Evolutionary conservation across 441 rosid species (phyloP).

Genomic region (Pelargonium fulgidum): DNA sequence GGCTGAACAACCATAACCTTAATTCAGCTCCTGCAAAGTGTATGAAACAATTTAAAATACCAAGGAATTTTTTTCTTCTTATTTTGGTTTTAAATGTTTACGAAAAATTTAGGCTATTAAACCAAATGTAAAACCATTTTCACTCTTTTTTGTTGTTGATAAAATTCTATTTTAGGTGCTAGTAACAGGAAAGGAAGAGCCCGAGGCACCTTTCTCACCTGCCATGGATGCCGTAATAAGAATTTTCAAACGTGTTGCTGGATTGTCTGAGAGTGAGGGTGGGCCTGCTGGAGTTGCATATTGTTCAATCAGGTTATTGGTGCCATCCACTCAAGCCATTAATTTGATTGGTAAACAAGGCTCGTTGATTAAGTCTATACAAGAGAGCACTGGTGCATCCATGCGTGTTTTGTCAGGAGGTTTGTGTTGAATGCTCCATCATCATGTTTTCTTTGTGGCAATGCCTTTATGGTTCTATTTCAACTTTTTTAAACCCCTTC

Average conservation of each 20-base stretch:
- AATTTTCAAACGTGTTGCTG: slow-evolving; percentile 66
- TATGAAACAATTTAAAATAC: too few species aligned
- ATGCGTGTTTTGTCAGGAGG: slow-evolving; percentile 74
- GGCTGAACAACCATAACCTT: too few species aligned
- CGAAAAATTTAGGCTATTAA: not conserved
- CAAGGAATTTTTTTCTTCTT: too few species aligned
- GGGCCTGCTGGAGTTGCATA: slow-evolving; percentile 45
- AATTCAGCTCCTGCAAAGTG: too few species aligned
- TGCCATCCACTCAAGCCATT: slow-evolving; percentile 81
- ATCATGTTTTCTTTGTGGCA: not conserved
- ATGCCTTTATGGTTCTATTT: not conserved
- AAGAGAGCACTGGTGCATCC: slow-evolving; percentile 64
- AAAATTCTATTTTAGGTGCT: slow-evolving; percentile 42
- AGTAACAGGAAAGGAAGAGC: slow-evolving; percentile 78
- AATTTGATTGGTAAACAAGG: slow-evolving; percentile 88
- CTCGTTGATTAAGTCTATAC: slow-evolving; percentile 64
- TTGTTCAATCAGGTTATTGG: slow-evolving; percentile 61
- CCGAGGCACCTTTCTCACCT: slow-evolving; percentile 62
- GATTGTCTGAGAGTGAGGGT: slow-evolving; percentile 45
- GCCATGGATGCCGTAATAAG: slow-evolving; percentile 78
- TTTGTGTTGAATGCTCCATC: slow-evolving; percentile 16
- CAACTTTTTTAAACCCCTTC: not conserved
- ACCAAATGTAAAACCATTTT: not conserved
- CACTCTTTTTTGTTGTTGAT: not conserved
- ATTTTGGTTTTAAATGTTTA: not conserved